Conservation (phyloP, 257 asterid genomes). For the Primulina eburnea region DNA sequence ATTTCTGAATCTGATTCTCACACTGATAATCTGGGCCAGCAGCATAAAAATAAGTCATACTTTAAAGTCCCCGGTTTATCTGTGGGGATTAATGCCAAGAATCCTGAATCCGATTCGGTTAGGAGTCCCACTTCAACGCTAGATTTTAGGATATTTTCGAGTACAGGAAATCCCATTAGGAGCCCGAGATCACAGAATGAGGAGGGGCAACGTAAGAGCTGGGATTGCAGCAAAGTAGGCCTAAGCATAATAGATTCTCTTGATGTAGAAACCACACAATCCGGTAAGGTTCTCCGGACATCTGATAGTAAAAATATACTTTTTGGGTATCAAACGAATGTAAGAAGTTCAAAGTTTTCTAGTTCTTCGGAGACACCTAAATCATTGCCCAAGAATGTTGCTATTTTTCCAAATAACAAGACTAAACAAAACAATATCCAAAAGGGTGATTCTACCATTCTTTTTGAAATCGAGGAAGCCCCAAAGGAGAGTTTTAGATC, state of each 20-base stretch:
- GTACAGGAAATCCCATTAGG: not conserved
- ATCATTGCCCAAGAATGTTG: constrained; percentile 59
- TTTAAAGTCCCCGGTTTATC: not conserved
- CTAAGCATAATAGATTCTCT: constrained; percentile 83
- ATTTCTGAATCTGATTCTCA: not conserved
- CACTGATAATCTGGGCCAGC: not conserved
- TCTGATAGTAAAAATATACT: constrained; percentile 58
- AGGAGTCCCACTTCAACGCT: not conserved
- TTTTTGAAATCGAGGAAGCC: constrained; percentile 66
- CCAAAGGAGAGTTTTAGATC: constrained; percentile 40
- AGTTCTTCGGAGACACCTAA: constrained; percentile 48
- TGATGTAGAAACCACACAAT: constrained; percentile 41
- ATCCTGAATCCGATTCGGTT: not conserved
- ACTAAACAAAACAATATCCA: constrained; percentile 35
- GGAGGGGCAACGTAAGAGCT: constrained; percentile 32
- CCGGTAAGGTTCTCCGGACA: constrained; percentile 37
- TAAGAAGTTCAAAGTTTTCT: constrained; percentile 36
- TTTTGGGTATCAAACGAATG: constrained; percentile 58
- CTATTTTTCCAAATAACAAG: constrained; percentile 39
- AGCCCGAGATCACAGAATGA: not conserved
- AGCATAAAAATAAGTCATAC: not conserved
- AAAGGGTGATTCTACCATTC: constrained; percentile 52
- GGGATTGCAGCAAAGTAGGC: constrained; percentile 56
- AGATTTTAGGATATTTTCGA: not conserved
- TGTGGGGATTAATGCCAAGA: not conserved